Conservation (phyloP, 108 stramenopile species). For the Cyclotella kingstonii region DNA sequence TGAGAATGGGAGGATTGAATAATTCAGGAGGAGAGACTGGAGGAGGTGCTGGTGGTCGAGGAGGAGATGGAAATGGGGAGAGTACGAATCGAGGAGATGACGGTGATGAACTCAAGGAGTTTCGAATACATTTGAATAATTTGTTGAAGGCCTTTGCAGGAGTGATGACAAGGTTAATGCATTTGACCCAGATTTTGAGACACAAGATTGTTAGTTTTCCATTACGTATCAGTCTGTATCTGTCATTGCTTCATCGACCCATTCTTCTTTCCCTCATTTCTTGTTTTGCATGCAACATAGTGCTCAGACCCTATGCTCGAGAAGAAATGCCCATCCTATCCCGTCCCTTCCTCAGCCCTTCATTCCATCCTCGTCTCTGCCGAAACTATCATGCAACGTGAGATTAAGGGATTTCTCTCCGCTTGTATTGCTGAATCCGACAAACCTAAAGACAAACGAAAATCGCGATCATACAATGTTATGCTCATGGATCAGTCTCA, state of each 20-base stretch:
- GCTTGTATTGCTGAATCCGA: constrained; percentile 66
- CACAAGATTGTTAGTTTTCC: constrained; percentile 72
- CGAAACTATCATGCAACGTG: constrained; percentile 66
- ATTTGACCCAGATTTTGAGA: constrained; percentile 84
- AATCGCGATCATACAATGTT: constrained; percentile 25
- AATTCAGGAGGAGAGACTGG: too few species aligned
- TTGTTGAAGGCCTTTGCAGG: constrained; percentile 78
- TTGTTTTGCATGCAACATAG: constrained; percentile 3
- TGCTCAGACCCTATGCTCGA: constrained; percentile 35
- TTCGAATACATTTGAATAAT: constrained; percentile 67
- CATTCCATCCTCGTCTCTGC: constrained; percentile 57
- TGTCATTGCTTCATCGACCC: background rate
- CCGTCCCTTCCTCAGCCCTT: constrained; percentile 54
- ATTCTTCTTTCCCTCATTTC: background rate
- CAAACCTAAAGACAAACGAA: constrained; percentile 37
- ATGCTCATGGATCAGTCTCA: constrained; percentile 43
- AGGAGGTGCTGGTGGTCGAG: too few species aligned
- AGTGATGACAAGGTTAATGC: constrained; percentile 70
- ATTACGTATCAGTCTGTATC: background rate
- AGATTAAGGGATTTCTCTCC: constrained; percentile 71
- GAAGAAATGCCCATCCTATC: constrained; percentile 36
- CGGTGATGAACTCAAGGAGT: constrained; percentile 59
- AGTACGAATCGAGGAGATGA: constrained; percentile 4
- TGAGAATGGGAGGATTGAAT: constrained; percentile 14
- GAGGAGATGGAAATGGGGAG: constrained; percentile 6